Conservation (phyloP, 2,329 filamentous ascomycete species). For the Sphaerulina populicola region DNA sequence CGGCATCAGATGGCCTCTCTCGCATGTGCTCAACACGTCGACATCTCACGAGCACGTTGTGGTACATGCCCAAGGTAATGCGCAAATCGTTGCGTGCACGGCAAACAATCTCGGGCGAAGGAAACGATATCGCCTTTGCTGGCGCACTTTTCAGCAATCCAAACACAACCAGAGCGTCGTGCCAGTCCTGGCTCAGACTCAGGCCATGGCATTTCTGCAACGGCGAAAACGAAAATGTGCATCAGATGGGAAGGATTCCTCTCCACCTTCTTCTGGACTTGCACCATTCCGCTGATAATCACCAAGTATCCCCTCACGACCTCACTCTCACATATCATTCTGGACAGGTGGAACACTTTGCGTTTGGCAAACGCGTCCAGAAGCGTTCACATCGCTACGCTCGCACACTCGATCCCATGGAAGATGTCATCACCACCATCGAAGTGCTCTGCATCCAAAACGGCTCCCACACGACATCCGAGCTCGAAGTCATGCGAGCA, state of each 20-base stretch:
- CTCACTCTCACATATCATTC: conserved; percentile 7
- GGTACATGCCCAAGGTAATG: not conserved
- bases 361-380: conserved; percentile 5
- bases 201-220: not conserved
- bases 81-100: not conserved
- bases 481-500: not conserved
- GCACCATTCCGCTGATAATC: conserved; percentile 10
- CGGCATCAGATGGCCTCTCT: not conserved
- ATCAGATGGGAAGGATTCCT: not conserved
- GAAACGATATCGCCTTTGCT: not conserved
- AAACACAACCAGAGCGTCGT: not conserved
- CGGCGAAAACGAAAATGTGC: not conserved
- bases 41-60: not conserved
- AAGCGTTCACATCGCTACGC: conserved; percentile 8
- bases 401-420: conserved; percentile 4
- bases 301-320: conserved; percentile 2
- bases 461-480: not conserved
- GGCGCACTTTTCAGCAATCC: not conserved
- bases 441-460: conserved; percentile 3
- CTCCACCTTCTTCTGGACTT: not conserved
- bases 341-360: conserved; percentile 2
- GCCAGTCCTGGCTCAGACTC: not conserved
- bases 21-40: not conserved
- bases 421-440: conserved; percentile 8
- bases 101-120: not conserved